Conservation (phyloP, 163 green algal genomes). For the Scenedesmus sp. region DNA sequence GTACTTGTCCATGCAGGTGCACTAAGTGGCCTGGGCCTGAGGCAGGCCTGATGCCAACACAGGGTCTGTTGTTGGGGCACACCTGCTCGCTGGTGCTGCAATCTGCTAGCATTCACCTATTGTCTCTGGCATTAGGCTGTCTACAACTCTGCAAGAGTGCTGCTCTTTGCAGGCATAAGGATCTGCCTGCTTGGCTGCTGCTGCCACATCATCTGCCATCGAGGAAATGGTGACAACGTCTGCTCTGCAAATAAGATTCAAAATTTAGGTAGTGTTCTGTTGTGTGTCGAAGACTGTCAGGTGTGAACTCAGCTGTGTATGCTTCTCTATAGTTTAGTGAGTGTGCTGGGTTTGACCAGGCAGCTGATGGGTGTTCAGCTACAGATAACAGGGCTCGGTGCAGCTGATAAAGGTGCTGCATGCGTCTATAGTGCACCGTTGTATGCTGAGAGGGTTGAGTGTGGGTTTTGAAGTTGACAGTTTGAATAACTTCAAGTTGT, state of each 20-base stretch:
- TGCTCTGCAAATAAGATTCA: background rate
- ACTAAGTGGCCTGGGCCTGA: too few species aligned
- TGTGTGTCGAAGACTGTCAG: background rate
- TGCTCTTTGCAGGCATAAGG: conserved; percentile 4
- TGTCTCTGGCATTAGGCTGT: conserved; percentile 26
- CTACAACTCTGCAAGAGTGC: conserved; percentile 22
- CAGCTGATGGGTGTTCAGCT: background rate
- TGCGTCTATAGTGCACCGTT: too few species aligned
- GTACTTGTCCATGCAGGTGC: background rate
- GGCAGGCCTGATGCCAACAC: background rate
- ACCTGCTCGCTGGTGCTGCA: background rate
- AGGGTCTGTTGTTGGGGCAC: background rate
- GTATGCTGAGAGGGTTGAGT: too few species aligned
- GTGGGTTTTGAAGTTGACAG: too few species aligned
- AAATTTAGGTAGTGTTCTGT: background rate
- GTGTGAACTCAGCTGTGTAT: background rate
- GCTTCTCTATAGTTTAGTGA: too few species aligned
- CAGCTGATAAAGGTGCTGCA: too few species aligned
- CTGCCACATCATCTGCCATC: conserved; percentile 41
- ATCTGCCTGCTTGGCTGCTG: conserved; percentile 33
- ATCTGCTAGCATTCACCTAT: background rate
- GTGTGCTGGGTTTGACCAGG: conserved; percentile 4
- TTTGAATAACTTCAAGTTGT: too few species aligned
- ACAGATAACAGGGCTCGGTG: background rate
- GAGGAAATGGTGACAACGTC: background rate